Evolutionary conservation across 2,329 filamentous ascomycete genomes (phyloP), one percentile per base, ranked within the genome.

Genomic region (Hypoxylon sp.): DNA sequence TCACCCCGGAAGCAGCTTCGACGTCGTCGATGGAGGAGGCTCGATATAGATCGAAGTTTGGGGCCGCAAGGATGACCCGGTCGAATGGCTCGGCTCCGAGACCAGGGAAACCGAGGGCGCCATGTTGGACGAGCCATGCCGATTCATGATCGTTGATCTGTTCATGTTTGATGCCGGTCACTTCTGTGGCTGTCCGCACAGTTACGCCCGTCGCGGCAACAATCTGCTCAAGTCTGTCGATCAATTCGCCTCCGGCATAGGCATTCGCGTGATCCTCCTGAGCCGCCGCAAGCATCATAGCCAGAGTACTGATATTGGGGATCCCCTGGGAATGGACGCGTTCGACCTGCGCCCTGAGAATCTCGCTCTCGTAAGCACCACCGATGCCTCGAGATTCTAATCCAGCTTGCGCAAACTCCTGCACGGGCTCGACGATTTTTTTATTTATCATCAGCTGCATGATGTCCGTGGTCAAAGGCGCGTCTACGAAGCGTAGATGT

Each of bases 271-370:
- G 45, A 28, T 75, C 73, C 53, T 75, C 70, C 36, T 72, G 65
- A 14, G 61, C 63, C 2, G 62, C 59, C 7, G 69, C 71, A 19
- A 75, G 43, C 59, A 67, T 68, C 21, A 69, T 58, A 6, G 69
- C 65, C n/a, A 75, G 49, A 11, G 64, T 65, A 9, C 57, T 73
- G 28, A 71, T 60, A 17, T 66, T 46, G 9, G 50, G 9, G 9
- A 73, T 19, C 4, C 38, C 23, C 57, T 74, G 70, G 4, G 65
- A 58, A n/a, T 61, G 57, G 7, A 67, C 56, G 3, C 72, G 68
- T 60, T 69, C 57, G 11, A 72, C 69, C 38, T 75, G 70, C 1
- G 74, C 72, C 6, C 57, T 63, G 14, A 75, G 65, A 14, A 75
- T 38, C 11, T 75, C 73, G 21, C 30, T 53, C 7, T 65, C 58